phyloP scores from a whole-genome alignment of 768 basidiomycete genomes.

The Leccinum disarticulatum region DNA sequence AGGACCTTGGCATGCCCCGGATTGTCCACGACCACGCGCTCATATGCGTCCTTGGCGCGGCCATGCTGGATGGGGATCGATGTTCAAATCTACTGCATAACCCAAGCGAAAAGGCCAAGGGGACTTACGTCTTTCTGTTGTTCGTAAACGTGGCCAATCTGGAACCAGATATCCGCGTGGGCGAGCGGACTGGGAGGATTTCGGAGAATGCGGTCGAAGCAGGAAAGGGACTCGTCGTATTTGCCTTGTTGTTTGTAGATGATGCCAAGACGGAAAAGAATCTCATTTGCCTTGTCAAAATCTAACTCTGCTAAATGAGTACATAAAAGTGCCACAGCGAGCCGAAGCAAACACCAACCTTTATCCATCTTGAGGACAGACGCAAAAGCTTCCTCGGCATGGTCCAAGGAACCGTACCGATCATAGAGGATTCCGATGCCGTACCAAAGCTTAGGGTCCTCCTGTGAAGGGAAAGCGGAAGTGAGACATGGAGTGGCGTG shows the following conservation, averaged over 20 bases:
- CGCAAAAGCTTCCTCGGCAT: constrained; percentile 97
- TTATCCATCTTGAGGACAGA: constrained; percentile 97
- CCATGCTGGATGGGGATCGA: constrained; percentile 56
- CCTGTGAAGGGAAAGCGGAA: constrained; percentile 35
- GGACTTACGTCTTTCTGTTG: constrained; percentile 89
- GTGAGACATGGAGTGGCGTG: constrained; percentile 9
- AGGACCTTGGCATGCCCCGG: constrained; percentile 95
- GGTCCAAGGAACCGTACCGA: constrained; percentile 96
- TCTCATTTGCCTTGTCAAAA: constrained; percentile 98
- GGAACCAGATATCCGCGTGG: constrained; percentile 99
- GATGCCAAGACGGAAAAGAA: constrained; percentile 95
- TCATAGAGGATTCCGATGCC: constrained; percentile 99
- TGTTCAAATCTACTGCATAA: constrained; percentile 11
- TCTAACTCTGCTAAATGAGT: constrained; percentile 49
- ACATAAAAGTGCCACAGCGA: constrained; percentile 20
- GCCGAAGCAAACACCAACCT: constrained; percentile 48
- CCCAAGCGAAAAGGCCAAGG: neutral
- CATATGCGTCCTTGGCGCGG: constrained; percentile 92
- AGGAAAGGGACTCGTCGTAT: constrained; percentile 82
- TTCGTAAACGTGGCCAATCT: constrained; percentile 98
- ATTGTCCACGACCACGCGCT: constrained; percentile 90
- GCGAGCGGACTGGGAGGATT: constrained; percentile 95
- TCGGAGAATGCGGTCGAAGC: constrained; percentile 95
- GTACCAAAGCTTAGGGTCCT: constrained; percentile 99
- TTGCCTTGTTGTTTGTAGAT: constrained; percentile 99